Percentiles rank a stretch among this genome's conserved stretches.
These are phyloP conservation scores for Noccaea bulbosa DNA, from an alignment of 345 rosid species.

Conservation along the genomic window DNA sequence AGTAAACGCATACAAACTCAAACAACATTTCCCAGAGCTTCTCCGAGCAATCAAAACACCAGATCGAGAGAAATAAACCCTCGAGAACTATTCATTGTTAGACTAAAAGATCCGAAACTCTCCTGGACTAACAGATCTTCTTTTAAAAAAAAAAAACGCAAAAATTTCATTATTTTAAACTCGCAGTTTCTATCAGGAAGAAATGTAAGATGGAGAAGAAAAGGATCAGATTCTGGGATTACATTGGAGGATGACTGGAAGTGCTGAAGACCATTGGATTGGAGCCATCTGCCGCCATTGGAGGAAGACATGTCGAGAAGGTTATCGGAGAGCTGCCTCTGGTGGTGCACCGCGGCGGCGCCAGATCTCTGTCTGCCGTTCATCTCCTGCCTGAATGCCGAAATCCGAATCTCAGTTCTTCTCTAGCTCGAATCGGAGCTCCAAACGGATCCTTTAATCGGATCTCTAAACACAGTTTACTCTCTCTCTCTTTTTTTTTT, in stretches of 20 bases:
- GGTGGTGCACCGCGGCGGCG: slow-evolving; percentile 71
- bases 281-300: slow-evolving; percentile 91
- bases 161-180: slow-evolving; percentile 6
- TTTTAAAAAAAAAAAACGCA: background rate
- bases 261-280: slow-evolving; percentile 89
- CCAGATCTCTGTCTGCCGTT: slow-evolving; percentile 91
- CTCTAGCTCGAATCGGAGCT: slow-evolving; percentile 45
- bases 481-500: background rate
- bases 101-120: slow-evolving; percentile 7
- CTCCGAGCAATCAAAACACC: slow-evolving; percentile 9
- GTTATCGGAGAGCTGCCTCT: slow-evolving; percentile 80
- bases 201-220: background rate
- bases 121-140: slow-evolving; percentile 16
- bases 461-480: slow-evolving; percentile 31
- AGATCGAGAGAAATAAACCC: slow-evolving; percentile 19
- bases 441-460: slow-evolving; percentile 34
- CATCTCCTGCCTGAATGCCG: slow-evolving; percentile 40
- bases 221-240: slow-evolving; percentile 34
- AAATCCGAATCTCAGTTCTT: slow-evolving; percentile 1
- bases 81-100: background rate
- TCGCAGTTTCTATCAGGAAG: slow-evolving; percentile 6
- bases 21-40: background rate
- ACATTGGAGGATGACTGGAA: slow-evolving; percentile 58
- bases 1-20: background rate
- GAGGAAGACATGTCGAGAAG: slow-evolving; percentile 65